A percentile compares a stretch with the other conserved stretches of the same genome.
These are phyloP conservation scores for Chaetothyriales sp. DNA, from an alignment of 2,329 filamentous ascomycete species.

Conservation along the genomic window DNA sequence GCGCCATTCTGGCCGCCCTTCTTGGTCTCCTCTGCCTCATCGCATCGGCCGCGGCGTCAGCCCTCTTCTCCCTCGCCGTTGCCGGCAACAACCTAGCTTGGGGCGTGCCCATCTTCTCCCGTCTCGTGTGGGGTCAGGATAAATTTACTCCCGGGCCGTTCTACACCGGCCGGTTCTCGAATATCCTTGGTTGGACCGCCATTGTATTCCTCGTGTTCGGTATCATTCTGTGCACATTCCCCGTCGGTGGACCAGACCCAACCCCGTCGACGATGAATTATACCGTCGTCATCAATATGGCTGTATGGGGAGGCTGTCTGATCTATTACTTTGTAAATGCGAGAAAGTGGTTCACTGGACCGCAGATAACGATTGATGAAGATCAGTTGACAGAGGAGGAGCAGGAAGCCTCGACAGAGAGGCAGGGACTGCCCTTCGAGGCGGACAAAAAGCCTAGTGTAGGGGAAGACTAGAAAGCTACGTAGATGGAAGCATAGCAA, in stretches of 20 bases:
- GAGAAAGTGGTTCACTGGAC: conserved; percentile 47
- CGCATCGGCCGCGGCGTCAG: conserved; percentile 42
- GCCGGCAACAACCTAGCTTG: conserved; percentile 50
- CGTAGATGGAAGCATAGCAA: background rate
- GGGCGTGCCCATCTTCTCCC: conserved; percentile 45
- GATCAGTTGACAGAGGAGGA: conserved; percentile 21
- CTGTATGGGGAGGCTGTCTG: conserved; percentile 44
- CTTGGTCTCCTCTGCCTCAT: conserved; percentile 47
- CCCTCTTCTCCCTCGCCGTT: conserved; percentile 46
- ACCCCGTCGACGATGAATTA: conserved; percentile 46
- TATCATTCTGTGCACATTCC: conserved; percentile 47
- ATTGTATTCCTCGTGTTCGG: conserved; percentile 44
- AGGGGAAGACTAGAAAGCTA: background rate
- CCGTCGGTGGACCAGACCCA: conserved; percentile 41
- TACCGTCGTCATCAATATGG: conserved; percentile 47
- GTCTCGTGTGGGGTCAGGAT: conserved; percentile 43
- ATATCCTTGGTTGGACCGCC: conserved; percentile 40
- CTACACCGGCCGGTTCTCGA: conserved; percentile 42
- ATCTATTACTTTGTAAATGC: conserved; percentile 45
- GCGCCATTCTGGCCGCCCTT: conserved; percentile 37
- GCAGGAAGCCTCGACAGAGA: conserved; percentile 14
- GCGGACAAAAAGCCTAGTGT: background rate
- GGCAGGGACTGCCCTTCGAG: conserved; percentile 15
- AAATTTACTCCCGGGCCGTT: conserved; percentile 48
- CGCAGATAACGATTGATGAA: conserved; percentile 40